A percentile compares a stretch with the other conserved stretches of the same genome.
Conservation (phyloP, 768 basidiomycete genomes). For the Tricholoma flavovirens region DNA sequence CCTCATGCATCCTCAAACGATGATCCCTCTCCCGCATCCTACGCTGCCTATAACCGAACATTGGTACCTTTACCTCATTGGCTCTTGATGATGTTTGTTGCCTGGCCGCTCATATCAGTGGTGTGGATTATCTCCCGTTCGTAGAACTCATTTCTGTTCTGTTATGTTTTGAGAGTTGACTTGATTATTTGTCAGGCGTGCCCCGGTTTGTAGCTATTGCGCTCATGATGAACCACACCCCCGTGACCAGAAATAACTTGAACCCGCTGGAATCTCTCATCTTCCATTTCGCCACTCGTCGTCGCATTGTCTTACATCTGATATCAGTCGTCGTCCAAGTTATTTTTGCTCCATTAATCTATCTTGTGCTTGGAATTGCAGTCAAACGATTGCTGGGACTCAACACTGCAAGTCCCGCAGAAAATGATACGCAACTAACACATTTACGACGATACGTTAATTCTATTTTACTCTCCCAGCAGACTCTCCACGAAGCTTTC, state of each 20-base stretch:
- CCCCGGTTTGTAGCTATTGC: slow-evolving; percentile 38
- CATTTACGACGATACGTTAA: slow-evolving; percentile 35
- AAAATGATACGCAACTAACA: slow-evolving; percentile 24
- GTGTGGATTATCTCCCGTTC: slow-evolving; percentile 31
- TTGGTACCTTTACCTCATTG: slow-evolving; percentile 25
- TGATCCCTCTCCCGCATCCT: slow-evolving; percentile 28
- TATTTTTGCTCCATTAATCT: slow-evolving; percentile 31
- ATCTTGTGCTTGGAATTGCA: slow-evolving; percentile 32
- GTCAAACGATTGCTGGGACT: slow-evolving; percentile 38
- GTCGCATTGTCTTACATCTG: slow-evolving; percentile 34
- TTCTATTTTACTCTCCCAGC: slow-evolving; percentile 29
- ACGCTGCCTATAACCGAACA: slow-evolving; percentile 36
- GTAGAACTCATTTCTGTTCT: neutral
- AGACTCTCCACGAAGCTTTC: slow-evolving; percentile 30
- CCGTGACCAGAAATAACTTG: slow-evolving; percentile 17
- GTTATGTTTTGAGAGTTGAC: neutral
- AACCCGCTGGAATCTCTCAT: slow-evolving; percentile 37
- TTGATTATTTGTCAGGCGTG: slow-evolving; percentile 23
- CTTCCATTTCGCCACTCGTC: slow-evolving; percentile 36
- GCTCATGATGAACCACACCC: slow-evolving; percentile 32
- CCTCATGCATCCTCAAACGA: slow-evolving; percentile 43
- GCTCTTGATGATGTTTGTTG: slow-evolving; percentile 30
- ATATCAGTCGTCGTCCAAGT: slow-evolving; percentile 34
- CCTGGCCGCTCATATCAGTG: slow-evolving; percentile 32
- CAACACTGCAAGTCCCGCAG: slow-evolving; percentile 23